Base-by-base conservation (phyloP, 805 yeast genomes). In the Suhomyces sp. region DNA sequence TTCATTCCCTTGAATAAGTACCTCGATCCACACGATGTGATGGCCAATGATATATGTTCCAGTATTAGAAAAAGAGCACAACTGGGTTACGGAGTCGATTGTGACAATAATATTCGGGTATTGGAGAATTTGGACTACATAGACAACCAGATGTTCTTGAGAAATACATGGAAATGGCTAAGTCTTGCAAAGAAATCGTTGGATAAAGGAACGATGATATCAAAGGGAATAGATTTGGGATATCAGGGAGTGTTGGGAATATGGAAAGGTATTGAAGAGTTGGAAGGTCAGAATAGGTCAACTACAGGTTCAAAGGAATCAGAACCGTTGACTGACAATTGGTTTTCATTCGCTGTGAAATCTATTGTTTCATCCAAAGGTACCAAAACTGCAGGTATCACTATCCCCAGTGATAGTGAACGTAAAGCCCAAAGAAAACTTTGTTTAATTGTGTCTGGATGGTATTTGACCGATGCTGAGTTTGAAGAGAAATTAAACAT, bases 111-210 rank as follows among this genome's bases (percentile, higher is more conserved):
- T 40, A 73, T 82, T 27, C 68, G 71, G 12, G 66, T 85, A 17
- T 62, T 80, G 24, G 86, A 77, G 42, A 65, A 64, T 19, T 54
- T 78, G 21, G 72, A 68, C 36, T 62, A 70, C 2, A 55, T 78
- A 16, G 74, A 74, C 33, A 77, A 79, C 29, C 83, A 77, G 43
- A 39, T 57, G 25, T 57, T 58, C 36, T 63, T 83, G 32, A 67
- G 83, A 42, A 82, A 86, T 47, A 83, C 95, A 0, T 91, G 98
- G 98, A 80, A 83, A 52, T 91, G 98, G 98, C 62, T 91, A 20
- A 75, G 78, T 1, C 75, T 85, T 33, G 87, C 95, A 0, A 73
- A 77, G 35, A 77, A 75, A 26, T 71, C 85, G 1, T 78, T 79
- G 4, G 72, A 72, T 13, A 75, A 79, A 32, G 83, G 86, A 0